Evolutionary conservation across 1,139 yeast species (phyloP).

Genomic region (Sugiyamaella castrensis): DNA sequence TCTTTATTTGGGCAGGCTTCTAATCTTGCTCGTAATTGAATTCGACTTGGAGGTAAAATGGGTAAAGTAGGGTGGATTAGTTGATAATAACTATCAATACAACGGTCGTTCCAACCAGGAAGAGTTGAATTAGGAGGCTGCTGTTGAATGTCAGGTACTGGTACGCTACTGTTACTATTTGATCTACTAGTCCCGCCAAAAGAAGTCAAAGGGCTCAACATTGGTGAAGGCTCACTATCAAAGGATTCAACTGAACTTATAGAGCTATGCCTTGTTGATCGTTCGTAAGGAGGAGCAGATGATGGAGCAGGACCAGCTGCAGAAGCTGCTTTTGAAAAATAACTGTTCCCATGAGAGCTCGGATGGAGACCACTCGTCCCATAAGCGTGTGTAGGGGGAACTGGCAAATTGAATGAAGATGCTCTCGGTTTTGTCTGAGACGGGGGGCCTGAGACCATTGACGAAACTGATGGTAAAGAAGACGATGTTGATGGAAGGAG

Average conservation of each 20-base stretch:
- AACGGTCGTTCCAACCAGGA: conserved; percentile 36
- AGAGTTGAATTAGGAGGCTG: not conserved
- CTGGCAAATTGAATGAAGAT: conserved; percentile 15
- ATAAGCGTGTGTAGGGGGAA: conserved; percentile 3
- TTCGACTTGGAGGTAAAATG: conserved; percentile 37
- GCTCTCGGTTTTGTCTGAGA: conserved; percentile 13
- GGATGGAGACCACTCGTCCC: not conserved
- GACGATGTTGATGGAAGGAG: conserved; percentile 3
- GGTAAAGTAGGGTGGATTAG: conserved; percentile 43
- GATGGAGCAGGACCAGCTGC: conserved; percentile 8
- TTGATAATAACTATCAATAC: conserved; percentile 39
- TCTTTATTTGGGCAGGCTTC: conserved; percentile 27
- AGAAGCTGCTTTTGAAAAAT: conserved; percentile 18
- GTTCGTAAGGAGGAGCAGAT: conserved; percentile 9
- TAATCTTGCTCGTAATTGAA: conserved; percentile 34
- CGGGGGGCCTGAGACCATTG: conserved; percentile 3
- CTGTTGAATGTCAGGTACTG: conserved; percentile 7
- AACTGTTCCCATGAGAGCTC: conserved; percentile 12
- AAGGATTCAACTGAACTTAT: conserved; percentile 22
- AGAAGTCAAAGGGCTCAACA: conserved; percentile 1
- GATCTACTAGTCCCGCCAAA: not conserved
- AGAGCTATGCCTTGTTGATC: conserved; percentile 20
- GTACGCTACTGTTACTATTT: conserved; percentile 2
- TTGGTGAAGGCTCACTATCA: conserved; percentile 11
- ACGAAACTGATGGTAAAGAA: conserved; percentile 2